Evolutionary conservation across 164 flowering plant genomes (phyloP), one percentile per base, ranked within the genome.

Genomic region (Dillenia suffruticosa): DNA sequence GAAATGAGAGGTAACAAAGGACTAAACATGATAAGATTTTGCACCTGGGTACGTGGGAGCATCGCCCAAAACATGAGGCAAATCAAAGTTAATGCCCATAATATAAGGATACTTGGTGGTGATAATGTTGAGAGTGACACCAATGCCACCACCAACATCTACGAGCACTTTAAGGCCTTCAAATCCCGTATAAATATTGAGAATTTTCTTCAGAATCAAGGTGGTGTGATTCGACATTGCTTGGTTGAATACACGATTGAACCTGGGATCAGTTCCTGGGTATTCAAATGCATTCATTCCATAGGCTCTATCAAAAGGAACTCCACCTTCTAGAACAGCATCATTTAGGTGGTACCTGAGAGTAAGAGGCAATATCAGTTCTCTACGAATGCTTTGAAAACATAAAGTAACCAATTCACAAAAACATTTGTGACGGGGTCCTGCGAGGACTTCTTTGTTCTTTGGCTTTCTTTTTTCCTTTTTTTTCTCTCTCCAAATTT

Each of bases 271-370:
- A 8, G 14, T 61, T 19, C 44, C 60, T 5, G 32, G 49, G 51
- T 72, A 72, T 45, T 78, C 71, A 43, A 62, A 72, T 0, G 58
- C 62, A 12, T 58, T 46, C 76, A 65, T 67, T 58, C 82, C 82
- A 46, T 80, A 53, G 6, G 70, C 77, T 64, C 62, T 73, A 59
- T 69, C 57, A 54, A 80, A 76, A 2, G 81, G 78, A 44, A 67
- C 62, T 32, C 78, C 82, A 0, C 84, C 80, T 16, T 77, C 78
- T 15, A 77, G 61, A 12, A 78, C 65, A 5, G 73, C 72, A 43
- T 77, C 79, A n/a, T 75, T 77, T 47, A 80, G 45, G 55, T 75
- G 63, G 48, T 56, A 46, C 81, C 76, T 77, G 32, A 19, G 26
- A 10, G 51, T 49, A 49, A 6, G 0, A 12, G 10, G 3, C 12